A percentile compares a stretch with the other conserved stretches of the same genome.
phyloP scores from a whole-genome alignment of 257 asterid species.

The Solanum pinnatisectum region DNA sequence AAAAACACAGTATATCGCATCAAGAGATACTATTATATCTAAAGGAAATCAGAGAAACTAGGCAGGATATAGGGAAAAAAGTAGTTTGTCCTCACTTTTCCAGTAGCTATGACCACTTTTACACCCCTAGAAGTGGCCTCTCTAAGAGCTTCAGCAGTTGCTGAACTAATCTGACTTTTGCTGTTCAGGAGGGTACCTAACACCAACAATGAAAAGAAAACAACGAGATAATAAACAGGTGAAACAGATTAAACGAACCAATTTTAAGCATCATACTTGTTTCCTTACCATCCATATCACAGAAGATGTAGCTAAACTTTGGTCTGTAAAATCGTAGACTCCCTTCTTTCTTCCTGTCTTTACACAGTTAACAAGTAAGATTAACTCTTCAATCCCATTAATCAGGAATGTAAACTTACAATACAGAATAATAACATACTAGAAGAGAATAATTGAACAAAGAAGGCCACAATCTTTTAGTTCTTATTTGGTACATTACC shows the following conservation, averaged over 20 bases:
- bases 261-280: neutral
- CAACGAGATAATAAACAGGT: neutral
- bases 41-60: neutral
- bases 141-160: constrained; percentile 75
- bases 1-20: constrained; percentile 4
- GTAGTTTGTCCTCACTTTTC: constrained; percentile 55
- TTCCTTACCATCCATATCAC: constrained; percentile 96
- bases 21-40: neutral
- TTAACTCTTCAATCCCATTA: constrained; percentile 40
- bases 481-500: constrained; percentile 42
- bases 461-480: constrained; percentile 6
- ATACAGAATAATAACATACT: neutral
- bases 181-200: constrained; percentile 96
- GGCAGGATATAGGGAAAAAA: neutral
- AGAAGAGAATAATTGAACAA: neutral
- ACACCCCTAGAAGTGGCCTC: constrained; percentile 93
- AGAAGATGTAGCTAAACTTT: constrained; percentile 77
- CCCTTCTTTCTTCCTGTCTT: constrained; percentile 98
- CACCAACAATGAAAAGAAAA: neutral
- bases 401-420: constrained; percentile 4
- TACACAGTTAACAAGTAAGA: constrained; percentile 60
- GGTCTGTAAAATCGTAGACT: constrained; percentile 94
- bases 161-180: constrained; percentile 62
- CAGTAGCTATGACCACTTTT: constrained; percentile 91
- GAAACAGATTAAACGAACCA: neutral